Evolutionary conservation across 176 grass and related monocot genomes (phyloP).

Genomic region (Raddia distichophylla): DNA sequence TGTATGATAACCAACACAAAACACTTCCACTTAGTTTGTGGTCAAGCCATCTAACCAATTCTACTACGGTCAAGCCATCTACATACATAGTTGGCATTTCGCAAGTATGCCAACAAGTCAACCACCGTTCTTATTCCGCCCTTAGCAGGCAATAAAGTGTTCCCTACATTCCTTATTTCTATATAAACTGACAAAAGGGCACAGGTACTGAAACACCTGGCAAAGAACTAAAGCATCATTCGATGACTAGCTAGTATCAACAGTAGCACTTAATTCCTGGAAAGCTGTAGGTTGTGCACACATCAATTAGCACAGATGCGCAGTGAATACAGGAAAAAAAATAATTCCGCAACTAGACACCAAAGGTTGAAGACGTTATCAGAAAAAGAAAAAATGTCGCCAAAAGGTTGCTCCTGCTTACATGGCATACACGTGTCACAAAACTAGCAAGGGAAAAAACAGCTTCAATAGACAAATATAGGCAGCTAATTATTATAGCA

Average conservation of each 20-base stretch:
- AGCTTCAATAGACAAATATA: neutral
- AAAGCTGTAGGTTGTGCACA: neutral
- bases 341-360: neutral
- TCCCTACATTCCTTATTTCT: neutral
- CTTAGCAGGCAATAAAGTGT: neutral
- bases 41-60: neutral
- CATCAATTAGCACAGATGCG: neutral
- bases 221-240: neutral
- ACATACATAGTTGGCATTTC: too few species aligned
- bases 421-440: neutral
- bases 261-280: neutral
- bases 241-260: neutral
- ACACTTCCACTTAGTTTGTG: neutral
- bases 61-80: neutral
- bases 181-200: neutral
- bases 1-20: neutral
- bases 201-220: neutral
- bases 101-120: neutral
- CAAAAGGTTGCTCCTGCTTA: neutral
- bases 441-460: neutral
- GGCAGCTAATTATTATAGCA: neutral
- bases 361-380: neutral
- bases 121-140: neutral
- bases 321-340: neutral
- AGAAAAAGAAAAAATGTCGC: neutral